Evolutionary conservation across 768 basidiomycete genomes (phyloP).

Genomic region (Suillus clintonianus): DNA sequence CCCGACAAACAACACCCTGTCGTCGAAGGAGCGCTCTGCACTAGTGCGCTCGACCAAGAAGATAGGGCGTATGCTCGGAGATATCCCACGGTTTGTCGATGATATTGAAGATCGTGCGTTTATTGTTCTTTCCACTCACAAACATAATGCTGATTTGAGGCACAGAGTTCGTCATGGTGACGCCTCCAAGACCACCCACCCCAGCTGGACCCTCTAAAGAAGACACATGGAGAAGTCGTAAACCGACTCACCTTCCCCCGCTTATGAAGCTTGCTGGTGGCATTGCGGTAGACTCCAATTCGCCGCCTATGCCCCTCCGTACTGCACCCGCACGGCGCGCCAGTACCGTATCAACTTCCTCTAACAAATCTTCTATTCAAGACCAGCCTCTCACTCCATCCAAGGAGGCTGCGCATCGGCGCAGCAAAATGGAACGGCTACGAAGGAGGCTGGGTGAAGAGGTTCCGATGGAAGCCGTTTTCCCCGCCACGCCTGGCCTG

Average conservation of each 20-base stretch:
- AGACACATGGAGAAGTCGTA: slow-evolving; percentile 24
- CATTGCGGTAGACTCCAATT: slow-evolving; percentile 6
- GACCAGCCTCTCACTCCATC: slow-evolving; percentile 33
- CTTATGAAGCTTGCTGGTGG: slow-evolving; percentile 19
- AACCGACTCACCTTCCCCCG: slow-evolving; percentile 29
- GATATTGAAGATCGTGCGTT: slow-evolving; percentile 9
- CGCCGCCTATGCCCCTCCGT: slow-evolving; percentile 5
- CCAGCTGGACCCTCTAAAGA: slow-evolving; percentile 11
- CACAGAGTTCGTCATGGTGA: slow-evolving; percentile 3
- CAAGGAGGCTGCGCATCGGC: slow-evolving; percentile 37
- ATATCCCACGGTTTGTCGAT: slow-evolving; percentile 60
- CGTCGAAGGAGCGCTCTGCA: slow-evolving; percentile 51
- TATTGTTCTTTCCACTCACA: not conserved
- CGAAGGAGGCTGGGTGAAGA: slow-evolving; percentile 62
- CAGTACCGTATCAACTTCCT: slow-evolving; percentile 24
- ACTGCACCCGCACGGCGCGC: slow-evolving; percentile 13
- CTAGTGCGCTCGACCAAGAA: slow-evolving; percentile 61
- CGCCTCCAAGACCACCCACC: not conserved
- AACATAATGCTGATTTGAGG: not conserved
- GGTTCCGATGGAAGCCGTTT: slow-evolving; percentile 63
- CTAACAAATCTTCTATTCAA: slow-evolving; percentile 26
- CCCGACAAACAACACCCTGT: slow-evolving; percentile 59
- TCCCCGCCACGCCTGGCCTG: slow-evolving; percentile 34
- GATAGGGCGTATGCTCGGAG: slow-evolving; percentile 58
- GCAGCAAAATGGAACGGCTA: slow-evolving; percentile 65